These are phyloP conservation scores for Rhodotorula sp. DNA, from an alignment of 1,284 basidiomycete genomes.

Conservation along the genomic window DNA sequence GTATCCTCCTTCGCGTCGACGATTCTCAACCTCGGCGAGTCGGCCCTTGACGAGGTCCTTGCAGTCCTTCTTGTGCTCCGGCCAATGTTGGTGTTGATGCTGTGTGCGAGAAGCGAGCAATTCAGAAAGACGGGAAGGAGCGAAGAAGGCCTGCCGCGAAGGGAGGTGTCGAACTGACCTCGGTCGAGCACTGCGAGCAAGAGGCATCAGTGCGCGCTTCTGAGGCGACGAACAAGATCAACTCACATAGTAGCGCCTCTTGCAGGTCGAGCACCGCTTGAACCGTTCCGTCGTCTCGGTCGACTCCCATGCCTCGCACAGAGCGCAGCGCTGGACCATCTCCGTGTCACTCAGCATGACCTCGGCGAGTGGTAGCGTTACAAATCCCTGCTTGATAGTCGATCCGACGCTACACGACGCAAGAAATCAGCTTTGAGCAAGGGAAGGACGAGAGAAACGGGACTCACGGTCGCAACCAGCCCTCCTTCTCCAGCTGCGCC, in stretches of 20 bases:
- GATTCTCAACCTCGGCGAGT: slow-evolving; percentile 30
- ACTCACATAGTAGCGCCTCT: slow-evolving; percentile 36
- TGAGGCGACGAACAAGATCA: fast-evolving
- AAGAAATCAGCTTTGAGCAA: no score
- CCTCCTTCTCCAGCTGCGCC: slow-evolving; percentile 22
- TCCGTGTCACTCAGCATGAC: slow-evolving; percentile 26
- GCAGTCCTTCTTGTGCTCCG: slow-evolving; percentile 30
- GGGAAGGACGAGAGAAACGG: not conserved
- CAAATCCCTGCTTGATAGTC: slow-evolving; percentile 29
- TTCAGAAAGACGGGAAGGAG: not conserved
- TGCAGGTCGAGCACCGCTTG: slow-evolving; percentile 34
- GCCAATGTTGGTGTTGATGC: slow-evolving; percentile 32
- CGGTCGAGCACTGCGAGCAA: slow-evolving; percentile 23
- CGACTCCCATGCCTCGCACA: slow-evolving; percentile 20
- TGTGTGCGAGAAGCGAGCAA: not conserved
- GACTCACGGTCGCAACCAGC: slow-evolving; percentile 22
- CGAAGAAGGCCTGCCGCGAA: not conserved
- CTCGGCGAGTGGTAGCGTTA: slow-evolving; percentile 22
- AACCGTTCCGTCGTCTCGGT: slow-evolving; percentile 6
- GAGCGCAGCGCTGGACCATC: slow-evolving; percentile 21
- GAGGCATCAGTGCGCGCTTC: no score
- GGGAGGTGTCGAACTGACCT: slow-evolving; percentile 4
- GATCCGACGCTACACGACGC: slow-evolving; percentile 16
- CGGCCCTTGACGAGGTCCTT: slow-evolving; percentile 23
- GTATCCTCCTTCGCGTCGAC: not conserved